Evolutionary conservation across 805 yeast species (phyloP).

Genomic region (Candida rishiriensis): DNA sequence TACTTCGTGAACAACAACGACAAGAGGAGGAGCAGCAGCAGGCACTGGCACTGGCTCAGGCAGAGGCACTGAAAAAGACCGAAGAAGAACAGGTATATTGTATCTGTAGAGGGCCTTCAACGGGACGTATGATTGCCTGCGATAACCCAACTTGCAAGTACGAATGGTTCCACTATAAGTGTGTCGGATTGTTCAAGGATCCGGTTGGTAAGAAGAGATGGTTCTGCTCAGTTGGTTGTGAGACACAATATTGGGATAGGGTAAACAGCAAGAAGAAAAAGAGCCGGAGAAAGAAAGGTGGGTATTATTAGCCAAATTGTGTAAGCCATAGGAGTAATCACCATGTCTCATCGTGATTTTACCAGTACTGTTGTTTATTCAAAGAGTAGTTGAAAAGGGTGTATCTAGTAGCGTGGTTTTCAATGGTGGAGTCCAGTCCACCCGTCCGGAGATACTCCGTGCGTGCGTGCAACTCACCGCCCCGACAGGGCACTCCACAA

Average conservation of each 20-base stretch:
- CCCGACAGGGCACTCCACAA: too few species aligned
- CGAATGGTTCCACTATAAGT: conserved; percentile 96
- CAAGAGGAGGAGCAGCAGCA: neutral
- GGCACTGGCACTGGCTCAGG: neutral
- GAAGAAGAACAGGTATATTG: conserved; percentile 34
- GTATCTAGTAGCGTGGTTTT: too few species aligned
- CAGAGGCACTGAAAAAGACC: conserved; percentile 1
- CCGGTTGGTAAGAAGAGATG: conserved; percentile 73
- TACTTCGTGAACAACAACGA: neutral
- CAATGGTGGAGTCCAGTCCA: too few species aligned
- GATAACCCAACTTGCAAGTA: conserved; percentile 83
- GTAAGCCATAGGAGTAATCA: too few species aligned
- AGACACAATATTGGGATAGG: conserved; percentile 9
- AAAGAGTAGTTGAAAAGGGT: too few species aligned
- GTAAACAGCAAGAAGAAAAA: conserved; percentile 13
- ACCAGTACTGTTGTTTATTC: too few species aligned
- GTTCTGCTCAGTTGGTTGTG: conserved; percentile 83
- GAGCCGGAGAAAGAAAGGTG: conserved; percentile 8
- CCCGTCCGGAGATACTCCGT: too few species aligned
- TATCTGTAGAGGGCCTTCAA: conserved; percentile 48
- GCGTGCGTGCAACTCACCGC: too few species aligned
- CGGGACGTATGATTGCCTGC: conserved; percentile 95
- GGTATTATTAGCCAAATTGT: too few species aligned
- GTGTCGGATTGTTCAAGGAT: conserved; percentile 85
- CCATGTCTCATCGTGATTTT: too few species aligned